Base-by-base conservation (phyloP, 495 filamentous ascomycete genomes). In the Pyrenopolyporus hunteri region DNA sequence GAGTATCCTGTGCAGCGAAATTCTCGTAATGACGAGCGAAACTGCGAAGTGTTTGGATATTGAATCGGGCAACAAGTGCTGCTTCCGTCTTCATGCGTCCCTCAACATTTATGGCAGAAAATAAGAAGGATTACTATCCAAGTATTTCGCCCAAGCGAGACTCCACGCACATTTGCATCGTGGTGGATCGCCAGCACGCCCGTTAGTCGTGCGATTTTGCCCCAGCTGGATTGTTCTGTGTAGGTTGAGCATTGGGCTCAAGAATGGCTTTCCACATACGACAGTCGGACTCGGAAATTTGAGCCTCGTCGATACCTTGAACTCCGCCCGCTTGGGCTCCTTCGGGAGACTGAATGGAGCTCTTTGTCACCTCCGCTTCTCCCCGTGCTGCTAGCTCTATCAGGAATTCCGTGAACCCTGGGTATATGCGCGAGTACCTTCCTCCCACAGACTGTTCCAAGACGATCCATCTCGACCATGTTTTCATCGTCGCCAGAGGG, bases 401-500 rank as follows among this genome's bases (percentile, higher is more conserved):
- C 14, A 47, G n/a, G 16, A 20, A 46, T 1, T 36, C 13, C 42
- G 20, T 22, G 29, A 47, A 46, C 14, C 53, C 47, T 22, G 53
- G 53, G 32, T 39, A 47, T 37, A 57, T 43, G 10, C 32, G 33
- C 10, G 19, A 9, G 17, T 19, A 11, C 39, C 37, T 8, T 9
- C 17, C 9, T 25, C 23, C 7, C 36, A 5, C 16, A 35, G 7
- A 10, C 3, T 32, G 0, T 29, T 57, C 52, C 5, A 46, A 7
- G 3, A 57, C 29, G 2, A 57, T 13, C 53, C 53, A 57, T 2
- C 16, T 57, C 5, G 1, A 0, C 42, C 31, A 37, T 11, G 22
- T 39, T 5, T 26, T 47, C 22, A 29, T 47, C 11, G 23, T 9
- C 22, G 3, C 14, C 0, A 57, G 19, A 1, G n/a, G 20, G 13